Evolutionary conservation across 129 eudicot genomes (phyloP).

Genomic region (Tagetes erecta): DNA sequence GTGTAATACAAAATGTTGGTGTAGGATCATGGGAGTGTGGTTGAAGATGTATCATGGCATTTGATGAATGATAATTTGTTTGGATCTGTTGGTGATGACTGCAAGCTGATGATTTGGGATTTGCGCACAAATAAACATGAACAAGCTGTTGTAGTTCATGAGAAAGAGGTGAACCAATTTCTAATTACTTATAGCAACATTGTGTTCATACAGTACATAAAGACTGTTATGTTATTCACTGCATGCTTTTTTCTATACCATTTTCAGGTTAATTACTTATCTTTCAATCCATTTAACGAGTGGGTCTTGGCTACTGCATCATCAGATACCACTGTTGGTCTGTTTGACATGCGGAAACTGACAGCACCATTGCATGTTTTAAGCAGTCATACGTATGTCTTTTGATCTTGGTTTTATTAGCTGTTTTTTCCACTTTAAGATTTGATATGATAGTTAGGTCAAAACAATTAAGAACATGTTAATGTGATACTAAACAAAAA

Average conservation of each 20-base stretch:
- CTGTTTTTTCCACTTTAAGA: not conserved
- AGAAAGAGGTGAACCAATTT: slow-evolving; percentile 66
- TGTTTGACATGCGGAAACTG: slow-evolving; percentile 83
- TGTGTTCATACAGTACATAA: not conserved
- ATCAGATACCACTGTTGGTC: slow-evolving; percentile 89
- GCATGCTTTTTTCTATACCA: not conserved
- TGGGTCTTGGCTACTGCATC: slow-evolving; percentile 94
- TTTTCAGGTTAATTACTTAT: slow-evolving; percentile 75
- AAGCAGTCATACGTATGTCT: slow-evolving; percentile 65
- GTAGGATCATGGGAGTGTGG: slow-evolving; percentile 79
- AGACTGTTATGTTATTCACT: not conserved
- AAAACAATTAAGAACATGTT: not conserved
- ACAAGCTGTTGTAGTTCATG: slow-evolving; percentile 77
- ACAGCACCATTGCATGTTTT: slow-evolving; percentile 73
- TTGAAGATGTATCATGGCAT: slow-evolving; percentile 96
- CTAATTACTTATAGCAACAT: not conserved
- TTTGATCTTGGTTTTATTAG: not conserved
- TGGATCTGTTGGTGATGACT: slow-evolving; percentile 97
- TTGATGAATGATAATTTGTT: slow-evolving; percentile 67
- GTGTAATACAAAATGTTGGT: not conserved
- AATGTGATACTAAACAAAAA: not conserved
- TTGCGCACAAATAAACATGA: slow-evolving; percentile 76
- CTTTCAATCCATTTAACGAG: slow-evolving; percentile 84
- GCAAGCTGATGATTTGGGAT: slow-evolving; percentile 88
- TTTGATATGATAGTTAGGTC: not conserved